Evolutionary conservation across 306 rosid genomes (phyloP), one percentile per base, ranked within the genome.

Genomic region (Begonia fuchsioides): DNA sequence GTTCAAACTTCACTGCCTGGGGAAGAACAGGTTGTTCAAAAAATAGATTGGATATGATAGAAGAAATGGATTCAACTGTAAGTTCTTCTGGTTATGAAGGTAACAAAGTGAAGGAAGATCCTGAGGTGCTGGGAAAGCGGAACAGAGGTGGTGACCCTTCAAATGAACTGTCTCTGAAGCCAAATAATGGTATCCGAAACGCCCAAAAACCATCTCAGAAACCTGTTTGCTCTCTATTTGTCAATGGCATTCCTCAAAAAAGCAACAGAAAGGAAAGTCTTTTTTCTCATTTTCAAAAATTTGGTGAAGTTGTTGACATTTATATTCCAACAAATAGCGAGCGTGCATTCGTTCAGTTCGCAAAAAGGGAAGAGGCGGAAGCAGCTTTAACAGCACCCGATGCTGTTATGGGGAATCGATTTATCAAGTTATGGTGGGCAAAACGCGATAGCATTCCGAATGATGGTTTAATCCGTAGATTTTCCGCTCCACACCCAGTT

Each of bases 361-460:
- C 94, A 11, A 92, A 74, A 73, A 82, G 86, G 74, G 96, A 92
- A 82, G 98, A 82, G 74, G 98, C 98, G 53, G 98, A 92, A 70
- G 96, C 95, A 43, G 98, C 96, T 73, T 60, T 85, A 43, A 79
- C 57, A 73, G 77, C 98, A 49, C 96, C 98, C n/a, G 96, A 92
- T 69, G 98, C 98, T 32, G 93, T 92, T 47, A 79, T 92, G 98
- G 98, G 96, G 54, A 92, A 92, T 65, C 96, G 98, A 55, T 92
- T 92, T 69, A 82, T 92, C 72, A 86, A 73, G 79, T 75, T 92
- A 50, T 92, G 80, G 85, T 92, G 98, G 98, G 98, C 98, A 51
- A 92, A 92, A 66, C 96, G 98, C 53, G 96, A 92, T 75, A 82
- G 77, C 54, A 66, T 92, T 80, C 87, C 68, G 13, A 85, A 72